Evolutionary conservation across 306 rosid genomes (phyloP), one percentile per base, ranked within the genome.

Genomic region (Quillaja saponaria): DNA sequence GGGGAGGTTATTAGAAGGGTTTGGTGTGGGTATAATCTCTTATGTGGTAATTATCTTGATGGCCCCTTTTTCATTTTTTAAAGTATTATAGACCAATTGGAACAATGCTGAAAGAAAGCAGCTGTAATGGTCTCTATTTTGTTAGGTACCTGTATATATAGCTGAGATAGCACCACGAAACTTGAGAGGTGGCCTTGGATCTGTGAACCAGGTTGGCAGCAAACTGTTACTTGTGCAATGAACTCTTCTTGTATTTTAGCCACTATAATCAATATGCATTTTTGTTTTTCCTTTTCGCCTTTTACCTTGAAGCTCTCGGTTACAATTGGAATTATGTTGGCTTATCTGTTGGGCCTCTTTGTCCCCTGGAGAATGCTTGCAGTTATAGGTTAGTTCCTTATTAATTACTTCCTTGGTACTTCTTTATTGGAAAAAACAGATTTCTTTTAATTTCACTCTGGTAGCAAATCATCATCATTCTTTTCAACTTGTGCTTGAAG

Each of bases 1-100:
- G 95, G 96, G 96, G 64, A 81, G 95, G 59, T 66, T 89, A 66
- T 67, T 89, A 77, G 96, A 82, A 89, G 96, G 96, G 63, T 89
- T 89, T 78, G 96, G 96, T 37, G 96, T 89, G 38, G 96, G 96
- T 64, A 89, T 89, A 16, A 84, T 89, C 66, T 89, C 96, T 49
- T 89, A 89, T 55, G 88, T 87, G 96, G 96, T 89, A 76, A 73
- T n/a, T n/a, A n/a, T 49, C 16, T 69, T 50, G 31, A 38, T 33
- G 13, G 42, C 39, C 55, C 13, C 33, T 54, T 14, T 49, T 38
- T 58, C 11, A 10, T 14, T 41, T 55, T 39, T 12, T 8, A 39
- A 7, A 39, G 57, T 12, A 38, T 72, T 42, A 34, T 57, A 46
- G 44, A n/a, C 34, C 57, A 13, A 47, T 53, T 19, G 41, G 48